Conservation (phyloP, 2,329 filamentous ascomycete species). For the Hawksworthiomyces lignivorus region DNA sequence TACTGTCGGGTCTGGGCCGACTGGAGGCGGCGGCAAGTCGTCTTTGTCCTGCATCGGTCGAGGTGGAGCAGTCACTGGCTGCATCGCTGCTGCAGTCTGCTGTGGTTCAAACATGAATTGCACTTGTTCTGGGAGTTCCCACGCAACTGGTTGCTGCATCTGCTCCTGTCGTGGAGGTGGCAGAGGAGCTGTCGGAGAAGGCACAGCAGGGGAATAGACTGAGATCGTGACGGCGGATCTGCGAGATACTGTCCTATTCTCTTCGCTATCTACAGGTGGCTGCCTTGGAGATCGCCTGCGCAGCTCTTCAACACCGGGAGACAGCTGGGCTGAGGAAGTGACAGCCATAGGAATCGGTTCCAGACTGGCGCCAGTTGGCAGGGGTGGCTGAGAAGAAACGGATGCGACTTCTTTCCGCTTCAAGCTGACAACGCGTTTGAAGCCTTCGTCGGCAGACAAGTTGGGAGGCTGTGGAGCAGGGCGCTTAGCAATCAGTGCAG, state of each 20-base stretch:
- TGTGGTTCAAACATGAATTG: neutral
- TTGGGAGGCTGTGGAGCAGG: constrained; percentile 29
- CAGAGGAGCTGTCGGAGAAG: constrained; percentile 5
- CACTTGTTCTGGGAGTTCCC: too few relatives aligned
- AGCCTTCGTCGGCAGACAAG: constrained; percentile 24
- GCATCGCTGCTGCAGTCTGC: neutral
- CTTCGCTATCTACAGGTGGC: constrained; percentile 10
- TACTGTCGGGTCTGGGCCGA: neutral
- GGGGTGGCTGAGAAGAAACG: constrained; percentile 15
- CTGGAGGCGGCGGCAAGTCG: neutral
- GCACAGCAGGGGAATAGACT: neutral
- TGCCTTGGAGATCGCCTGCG: constrained; percentile 45
- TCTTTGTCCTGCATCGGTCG: neutral
- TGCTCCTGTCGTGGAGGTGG: constrained; percentile 2
- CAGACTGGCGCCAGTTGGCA: constrained; percentile 15
- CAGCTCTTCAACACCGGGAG: constrained; percentile 41
- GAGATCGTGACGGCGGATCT: neutral
- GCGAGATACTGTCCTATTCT: neutral
- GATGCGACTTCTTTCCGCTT: constrained; percentile 32
- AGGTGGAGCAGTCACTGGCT: neutral
- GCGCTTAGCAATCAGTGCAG: constrained; percentile 26
- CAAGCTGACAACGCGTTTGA: constrained; percentile 27
- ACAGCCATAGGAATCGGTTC: constrained; percentile 26
- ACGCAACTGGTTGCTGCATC: neutral
- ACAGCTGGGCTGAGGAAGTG: constrained; percentile 41